These are phyloP conservation scores for Chrysosphaeria jannelii DNA, from an alignment of 2,329 filamentous ascomycete genomes.

Conservation along the genomic window DNA sequence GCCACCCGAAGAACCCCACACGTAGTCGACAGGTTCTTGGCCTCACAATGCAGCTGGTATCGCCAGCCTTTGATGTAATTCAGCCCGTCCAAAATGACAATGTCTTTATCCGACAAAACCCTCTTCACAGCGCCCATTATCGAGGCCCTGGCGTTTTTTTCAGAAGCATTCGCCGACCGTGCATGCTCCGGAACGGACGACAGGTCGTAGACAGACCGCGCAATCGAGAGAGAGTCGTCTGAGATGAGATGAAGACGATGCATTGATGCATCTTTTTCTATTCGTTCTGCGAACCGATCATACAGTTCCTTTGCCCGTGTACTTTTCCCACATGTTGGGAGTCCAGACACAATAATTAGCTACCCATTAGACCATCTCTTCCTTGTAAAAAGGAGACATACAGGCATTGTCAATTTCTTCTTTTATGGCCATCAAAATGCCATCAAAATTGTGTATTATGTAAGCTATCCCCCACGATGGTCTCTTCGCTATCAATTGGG, in stretches of 20 bases:
- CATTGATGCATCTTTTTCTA: slow-evolving; percentile 7
- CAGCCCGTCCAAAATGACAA: slow-evolving; percentile 50
- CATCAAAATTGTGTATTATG: too few relatives aligned
- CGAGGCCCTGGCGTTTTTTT: slow-evolving; percentile 55
- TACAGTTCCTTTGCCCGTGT: slow-evolving; percentile 35
- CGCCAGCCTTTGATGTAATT: slow-evolving; percentile 83
- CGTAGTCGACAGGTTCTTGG: slow-evolving; percentile 48
- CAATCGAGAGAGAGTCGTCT: slow-evolving; percentile 38
- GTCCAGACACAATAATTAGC: slow-evolving; percentile 36
- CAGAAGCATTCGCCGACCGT: slow-evolving; percentile 40
- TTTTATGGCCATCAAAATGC: too few relatives aligned
- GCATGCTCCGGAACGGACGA: slow-evolving; percentile 23
- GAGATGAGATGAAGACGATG: slow-evolving; percentile 47
- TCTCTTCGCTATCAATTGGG: too few relatives aligned
- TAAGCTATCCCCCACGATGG: too few relatives aligned
- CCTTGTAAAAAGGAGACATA: not conserved
- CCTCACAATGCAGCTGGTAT: slow-evolving; percentile 63
- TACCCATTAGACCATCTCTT: slow-evolving; percentile 9
- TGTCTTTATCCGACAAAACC: slow-evolving; percentile 36
- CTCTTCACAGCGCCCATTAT: slow-evolving; percentile 56
- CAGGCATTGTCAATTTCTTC: too few relatives aligned
- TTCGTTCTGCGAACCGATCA: slow-evolving; percentile 28
- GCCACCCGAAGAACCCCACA: slow-evolving; percentile 44
- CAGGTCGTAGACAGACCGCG: slow-evolving; percentile 40
- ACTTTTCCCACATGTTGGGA: slow-evolving; percentile 38